Evolutionary conservation across 1,284 basidiomycete genomes (phyloP).

Genomic region (Moniliella sp.): DNA sequence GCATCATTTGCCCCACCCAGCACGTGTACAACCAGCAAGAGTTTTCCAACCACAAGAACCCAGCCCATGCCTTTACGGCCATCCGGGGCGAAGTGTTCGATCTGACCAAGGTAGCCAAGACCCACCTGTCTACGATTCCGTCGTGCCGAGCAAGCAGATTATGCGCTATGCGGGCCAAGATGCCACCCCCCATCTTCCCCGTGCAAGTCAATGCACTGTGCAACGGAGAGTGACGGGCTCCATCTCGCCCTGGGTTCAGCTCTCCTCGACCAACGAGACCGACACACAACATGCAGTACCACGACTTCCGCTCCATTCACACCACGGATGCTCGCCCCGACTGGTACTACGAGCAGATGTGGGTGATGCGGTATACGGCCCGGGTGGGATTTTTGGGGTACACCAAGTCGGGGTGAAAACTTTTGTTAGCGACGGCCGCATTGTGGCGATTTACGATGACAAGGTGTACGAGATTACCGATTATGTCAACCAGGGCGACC

Average conservation of each 20-base stretch:
- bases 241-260: conserved; percentile 61
- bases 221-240: conserved; percentile 58
- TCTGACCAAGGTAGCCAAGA: conserved; percentile 35
- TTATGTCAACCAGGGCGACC: conserved; percentile 40
- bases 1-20: conserved; percentile 76
- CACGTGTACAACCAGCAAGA: conserved; percentile 67
- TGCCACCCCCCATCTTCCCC: conserved; percentile 67
- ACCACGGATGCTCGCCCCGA: conserved; percentile 76
- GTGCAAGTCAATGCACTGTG: conserved; percentile 89
- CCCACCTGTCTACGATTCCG: conserved; percentile 49
- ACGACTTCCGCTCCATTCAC: conserved; percentile 57
- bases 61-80: conserved; percentile 53
- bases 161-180: conserved; percentile 61
- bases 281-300: conserved; percentile 55
- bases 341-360: conserved; percentile 74
- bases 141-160: conserved; percentile 54
- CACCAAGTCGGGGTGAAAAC: conserved; percentile 53
- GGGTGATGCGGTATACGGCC: conserved; percentile 56
- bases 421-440: conserved; percentile 44
- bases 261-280: conserved; percentile 58
- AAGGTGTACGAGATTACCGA: conserved; percentile 68
- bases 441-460: conserved; percentile 59
- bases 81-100: conserved; percentile 87
- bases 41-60: conserved; percentile 50
- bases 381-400: conserved; percentile 74